phyloP scores from a whole-genome alignment of 345 rosid genomes.

The Eutrema heterophyllum region DNA sequence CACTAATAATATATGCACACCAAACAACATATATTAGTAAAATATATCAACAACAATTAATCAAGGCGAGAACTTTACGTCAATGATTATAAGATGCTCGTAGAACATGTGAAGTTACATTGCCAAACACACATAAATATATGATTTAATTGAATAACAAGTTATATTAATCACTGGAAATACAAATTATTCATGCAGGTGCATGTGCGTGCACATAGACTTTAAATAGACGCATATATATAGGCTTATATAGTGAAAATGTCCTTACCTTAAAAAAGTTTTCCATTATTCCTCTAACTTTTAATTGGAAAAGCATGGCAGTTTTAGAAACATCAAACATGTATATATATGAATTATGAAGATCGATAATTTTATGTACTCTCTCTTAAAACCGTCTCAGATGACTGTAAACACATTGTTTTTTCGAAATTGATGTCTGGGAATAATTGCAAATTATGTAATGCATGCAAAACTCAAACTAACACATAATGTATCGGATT shows the following conservation, averaged over 20 bases:
- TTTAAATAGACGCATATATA: not conserved
- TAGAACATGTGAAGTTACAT: constrained; percentile 30
- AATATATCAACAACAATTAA: constrained; percentile 12
- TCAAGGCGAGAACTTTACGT: constrained; percentile 25
- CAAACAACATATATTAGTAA: constrained; percentile 20
- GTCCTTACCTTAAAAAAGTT: not conserved
- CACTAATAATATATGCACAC: constrained; percentile 6
- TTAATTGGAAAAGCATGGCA: not conserved
- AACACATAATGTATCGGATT: not conserved
- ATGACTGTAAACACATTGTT: not conserved
- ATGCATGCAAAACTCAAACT: not conserved
- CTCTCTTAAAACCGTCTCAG: not conserved
- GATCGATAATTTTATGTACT: not conserved
- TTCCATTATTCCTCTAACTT: not conserved
- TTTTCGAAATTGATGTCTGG: not conserved
- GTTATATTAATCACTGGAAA: constrained; percentile 12
- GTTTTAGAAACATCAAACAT: not conserved
- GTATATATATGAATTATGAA: not conserved
- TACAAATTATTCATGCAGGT: constrained; percentile 15
- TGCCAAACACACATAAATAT: constrained; percentile 7
- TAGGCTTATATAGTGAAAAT: not conserved
- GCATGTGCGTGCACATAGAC: constrained; percentile 22
- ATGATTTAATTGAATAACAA: not conserved
- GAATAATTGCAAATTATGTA: not conserved
- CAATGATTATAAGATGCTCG: constrained; percentile 32